Base-by-base conservation (phyloP, 192 early-diverging fungal species). In the Linderina pennispora region DNA sequence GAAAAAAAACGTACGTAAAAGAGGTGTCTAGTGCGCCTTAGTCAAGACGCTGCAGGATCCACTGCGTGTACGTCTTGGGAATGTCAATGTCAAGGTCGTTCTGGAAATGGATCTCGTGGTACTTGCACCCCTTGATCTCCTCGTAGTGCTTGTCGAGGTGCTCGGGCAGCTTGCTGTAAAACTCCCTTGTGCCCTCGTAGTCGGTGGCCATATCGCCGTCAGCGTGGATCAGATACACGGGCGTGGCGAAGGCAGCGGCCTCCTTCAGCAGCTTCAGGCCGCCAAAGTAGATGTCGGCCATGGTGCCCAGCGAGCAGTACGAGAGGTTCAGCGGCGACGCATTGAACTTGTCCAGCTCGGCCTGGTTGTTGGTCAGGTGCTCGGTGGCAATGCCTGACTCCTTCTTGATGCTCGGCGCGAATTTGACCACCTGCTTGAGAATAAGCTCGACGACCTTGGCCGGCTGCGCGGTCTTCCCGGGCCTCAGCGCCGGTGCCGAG, bases 71-170 rank as follows among this genome's bases (percentile, higher is more conserved):
- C 18, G 49, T 23, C 11, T 50, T 40, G 13, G 64, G 14, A 8
- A 72, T 26, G 4, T 46, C 61, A 21, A 58, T 55, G 16, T 46
- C 61, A 18, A 62, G 24, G 36, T 74, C 47, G 25, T 62, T 50
- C 21, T 74, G 59, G 50, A 62, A 66, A 25, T 74, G 62, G 25
- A 74, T 47, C 56, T 76, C 74, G 24, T 76, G 74, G 48, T 59
- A 76, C 11, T 38, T 20, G 48, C 39, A 28, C 16, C 51, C 34
- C 20, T 43, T 59, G 45, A 65, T 23, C 31, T 65, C 58, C 25
- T 51, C 43, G 33, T 54, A 63, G 49, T 76, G 39, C 59, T 76
- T 76, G 36, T 76, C 74, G 24, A 70, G 46, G 4, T 40, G 22
- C 4, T 35, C 53, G 11, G 74, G 66, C 23, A 76, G 53, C 2